Base-by-base conservation (phyloP, 805 yeast species). In the Metschnikowia kunwiensis region DNA sequence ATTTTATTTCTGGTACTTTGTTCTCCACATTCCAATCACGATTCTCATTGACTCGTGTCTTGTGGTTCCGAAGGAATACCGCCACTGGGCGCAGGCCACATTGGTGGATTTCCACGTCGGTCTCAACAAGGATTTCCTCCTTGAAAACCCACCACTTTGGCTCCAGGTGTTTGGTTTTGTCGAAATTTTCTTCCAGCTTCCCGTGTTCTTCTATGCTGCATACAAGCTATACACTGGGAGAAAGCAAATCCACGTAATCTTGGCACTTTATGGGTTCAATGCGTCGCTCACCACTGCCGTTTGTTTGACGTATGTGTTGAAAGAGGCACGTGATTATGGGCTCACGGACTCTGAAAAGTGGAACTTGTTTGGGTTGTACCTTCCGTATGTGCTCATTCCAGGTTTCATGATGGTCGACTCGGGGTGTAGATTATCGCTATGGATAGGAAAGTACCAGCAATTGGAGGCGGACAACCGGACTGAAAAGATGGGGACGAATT, bases 261-360 rank as follows among this genome's bases (percentile, higher is more conserved):
- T 81, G 46, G 61, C 77, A 10, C 51, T 80, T 5, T 91, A 93
- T 58, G 96, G 91, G 3, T 73, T 84, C 49, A 87, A 86, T 53
- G 97, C 97, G 0, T 65, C 82, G 4, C 64, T 83, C 34, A 87
- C 96, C 5, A 87, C 96, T 0, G 57, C 80, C 24, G 75, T 80
- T 16, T 91, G 97, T 55, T 60, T 84, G 45, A 54, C 70, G n/a
- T 72, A 75, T 48, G 70, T 80, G 11, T 49, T 49, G 13, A 20
- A 48, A 1, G 50, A 63, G 4, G 65, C 66, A 2, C 67, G 64
- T 8, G 35, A 29, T 4, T 44, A 63, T 24, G 77, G 75, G 0
- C 55, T 80, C 32, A 41, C 58, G 2, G 10, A 15, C 0, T 27
- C 24, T 0, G 79, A 78, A 27, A 50, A 61, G 9, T 42, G 46